Conservation (phyloP, 148 eudicot genomes). For the Heliosperma pusillum region DNA sequence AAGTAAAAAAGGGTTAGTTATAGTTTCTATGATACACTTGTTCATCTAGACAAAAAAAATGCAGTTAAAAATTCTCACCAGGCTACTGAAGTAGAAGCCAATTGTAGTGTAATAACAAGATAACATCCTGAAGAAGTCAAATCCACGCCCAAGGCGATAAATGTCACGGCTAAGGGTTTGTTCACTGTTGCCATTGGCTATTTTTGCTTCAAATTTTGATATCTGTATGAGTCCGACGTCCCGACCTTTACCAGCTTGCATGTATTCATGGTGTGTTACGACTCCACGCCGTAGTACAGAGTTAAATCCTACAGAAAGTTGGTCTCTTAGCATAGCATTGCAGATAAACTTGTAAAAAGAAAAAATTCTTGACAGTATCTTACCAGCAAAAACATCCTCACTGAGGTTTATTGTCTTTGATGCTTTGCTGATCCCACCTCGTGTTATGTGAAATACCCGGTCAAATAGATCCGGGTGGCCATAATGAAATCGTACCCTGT, state of each 20-base stretch:
- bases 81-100: constrained; percentile 84
- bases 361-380: constrained; percentile 6
- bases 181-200: constrained; percentile 97
- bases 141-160: constrained; percentile 82
- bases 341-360: constrained; percentile 6
- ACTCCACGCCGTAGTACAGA: constrained; percentile 74
- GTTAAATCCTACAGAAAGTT: constrained; percentile 57
- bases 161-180: constrained; percentile 91
- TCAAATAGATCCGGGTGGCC: constrained; percentile 99
- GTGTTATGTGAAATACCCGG: constrained; percentile 90
- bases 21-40: not conserved
- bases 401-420: constrained; percentile 90
- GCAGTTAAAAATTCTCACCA: constrained; percentile 42
- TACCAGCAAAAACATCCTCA: constrained; percentile 98
- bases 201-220: constrained; percentile 94
- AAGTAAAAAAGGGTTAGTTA: not conserved
- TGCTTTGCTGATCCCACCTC: constrained; percentile 98
- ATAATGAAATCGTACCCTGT: constrained; percentile 94
- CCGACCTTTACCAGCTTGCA: constrained; percentile 99
- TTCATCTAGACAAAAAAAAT: not conserved
- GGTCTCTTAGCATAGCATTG: constrained; percentile 15
- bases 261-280: constrained; percentile 83
- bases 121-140: constrained; percentile 96
- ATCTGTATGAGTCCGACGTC: constrained; percentile 95
- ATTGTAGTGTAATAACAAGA: constrained; percentile 91